Conservation (phyloP, 2,329 filamentous ascomycete species). For the Endothia cerciana region DNA sequence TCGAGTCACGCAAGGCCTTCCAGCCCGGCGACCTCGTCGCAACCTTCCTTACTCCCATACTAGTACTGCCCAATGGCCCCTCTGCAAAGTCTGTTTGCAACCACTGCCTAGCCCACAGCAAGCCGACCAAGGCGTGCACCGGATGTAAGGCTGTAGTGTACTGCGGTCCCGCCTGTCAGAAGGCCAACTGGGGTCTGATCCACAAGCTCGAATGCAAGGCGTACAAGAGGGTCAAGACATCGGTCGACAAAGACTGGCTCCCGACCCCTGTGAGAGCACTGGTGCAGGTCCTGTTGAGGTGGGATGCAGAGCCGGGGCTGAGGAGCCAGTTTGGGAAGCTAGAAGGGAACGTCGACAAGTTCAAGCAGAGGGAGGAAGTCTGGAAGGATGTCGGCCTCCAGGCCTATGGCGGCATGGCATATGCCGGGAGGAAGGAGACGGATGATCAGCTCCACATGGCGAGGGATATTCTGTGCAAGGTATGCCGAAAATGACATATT, state of each 20-base stretch:
- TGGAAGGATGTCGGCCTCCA: constrained; percentile 56
- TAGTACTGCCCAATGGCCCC: constrained; percentile 53
- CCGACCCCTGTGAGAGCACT: constrained; percentile 61
- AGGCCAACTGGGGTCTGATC: constrained; percentile 53
- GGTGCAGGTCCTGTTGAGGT: constrained; percentile 52
- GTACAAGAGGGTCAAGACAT: constrained; percentile 43
- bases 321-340: constrained; percentile 43
- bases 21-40: constrained; percentile 51
- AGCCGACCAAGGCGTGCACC: constrained; percentile 48
- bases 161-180: constrained; percentile 59
- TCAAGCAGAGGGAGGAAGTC: constrained; percentile 39
- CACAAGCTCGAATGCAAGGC: constrained; percentile 60
- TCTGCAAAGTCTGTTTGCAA: constrained; percentile 51
- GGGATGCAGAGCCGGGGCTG: constrained; percentile 38
- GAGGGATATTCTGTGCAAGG: constrained; percentile 58
- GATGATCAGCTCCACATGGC: constrained; percentile 45
- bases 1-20: constrained; percentile 49
- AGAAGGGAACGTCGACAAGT: constrained; percentile 50
- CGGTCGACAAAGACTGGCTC: constrained; percentile 40
- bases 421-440: constrained; percentile 44
- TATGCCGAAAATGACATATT: constrained; percentile 32
- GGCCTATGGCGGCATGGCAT: constrained; percentile 54
- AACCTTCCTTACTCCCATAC: constrained; percentile 46
- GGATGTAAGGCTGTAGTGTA: constrained; percentile 59
- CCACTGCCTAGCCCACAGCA: constrained; percentile 47